phyloP scores from a whole-genome alignment of 345 rosid species.

The Abelmoschus esculentus region DNA sequence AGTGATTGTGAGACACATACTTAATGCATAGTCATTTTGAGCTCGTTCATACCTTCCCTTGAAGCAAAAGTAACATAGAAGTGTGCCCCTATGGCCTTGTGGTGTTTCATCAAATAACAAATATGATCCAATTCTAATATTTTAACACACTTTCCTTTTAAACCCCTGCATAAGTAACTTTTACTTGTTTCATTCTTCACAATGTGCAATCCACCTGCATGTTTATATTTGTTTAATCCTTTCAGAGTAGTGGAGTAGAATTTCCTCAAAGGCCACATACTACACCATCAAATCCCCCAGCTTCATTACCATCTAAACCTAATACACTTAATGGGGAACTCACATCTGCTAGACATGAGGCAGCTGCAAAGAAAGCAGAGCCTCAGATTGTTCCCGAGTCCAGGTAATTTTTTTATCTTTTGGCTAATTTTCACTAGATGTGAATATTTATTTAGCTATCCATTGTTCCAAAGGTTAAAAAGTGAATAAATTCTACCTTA shows the following conservation, averaged over 20 bases:
- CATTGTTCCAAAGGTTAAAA: neutral
- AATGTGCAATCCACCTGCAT: neutral
- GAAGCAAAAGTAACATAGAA: neutral
- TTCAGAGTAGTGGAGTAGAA: conserved; percentile 75
- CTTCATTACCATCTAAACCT: conserved; percentile 33
- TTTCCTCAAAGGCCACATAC: conserved; percentile 56
- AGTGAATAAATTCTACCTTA: neutral
- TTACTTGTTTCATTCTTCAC: neutral
- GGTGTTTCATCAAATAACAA: neutral
- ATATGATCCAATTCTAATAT: neutral
- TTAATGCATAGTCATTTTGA: neutral
- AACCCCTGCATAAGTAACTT: neutral
- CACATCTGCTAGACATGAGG: conserved; percentile 44
- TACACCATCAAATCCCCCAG: conserved; percentile 26
- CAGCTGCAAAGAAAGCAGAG: conserved; percentile 33
- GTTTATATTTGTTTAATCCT: conserved; percentile 3
- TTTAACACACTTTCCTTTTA: neutral
- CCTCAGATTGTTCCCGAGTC: conserved; percentile 57
- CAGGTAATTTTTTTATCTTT: conserved; percentile 37
- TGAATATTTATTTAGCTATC: neutral
- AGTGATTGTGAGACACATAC: neutral
- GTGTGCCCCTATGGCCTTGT: neutral
- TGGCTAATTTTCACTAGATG: neutral
- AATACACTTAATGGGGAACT: conserved; percentile 53
- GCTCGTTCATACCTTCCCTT: neutral